phyloP scores from a whole-genome alignment of 768 basidiomycete species.

The Mycena galericulata region DNA sequence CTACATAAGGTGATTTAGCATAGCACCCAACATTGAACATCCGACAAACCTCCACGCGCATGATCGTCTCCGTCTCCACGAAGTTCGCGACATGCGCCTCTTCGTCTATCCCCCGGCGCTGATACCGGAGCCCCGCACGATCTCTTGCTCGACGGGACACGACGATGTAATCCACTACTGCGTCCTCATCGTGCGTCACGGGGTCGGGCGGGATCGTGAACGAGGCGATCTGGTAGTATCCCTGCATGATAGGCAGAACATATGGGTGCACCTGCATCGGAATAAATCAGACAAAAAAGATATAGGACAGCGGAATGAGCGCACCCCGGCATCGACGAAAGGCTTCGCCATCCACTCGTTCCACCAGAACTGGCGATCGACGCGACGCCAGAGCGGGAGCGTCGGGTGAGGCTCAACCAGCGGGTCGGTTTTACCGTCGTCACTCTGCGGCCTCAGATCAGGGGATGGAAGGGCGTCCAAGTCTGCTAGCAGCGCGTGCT shows the following conservation, averaged over 20 bases:
- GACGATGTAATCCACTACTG: conserved; percentile 79
- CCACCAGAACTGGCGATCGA: conserved; percentile 96
- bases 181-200: conserved; percentile 56
- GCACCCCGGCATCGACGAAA: conserved; percentile 88
- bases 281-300: background rate
- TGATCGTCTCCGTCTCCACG: conserved; percentile 93
- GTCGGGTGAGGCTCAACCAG: conserved; percentile 80
- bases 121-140: conserved; percentile 93
- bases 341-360: conserved; percentile 90
- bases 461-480: conserved; percentile 63
- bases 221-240: conserved; percentile 83
- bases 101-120: conserved; percentile 94
- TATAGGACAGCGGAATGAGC: conserved; percentile 35
- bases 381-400: conserved; percentile 91
- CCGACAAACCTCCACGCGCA: conserved; percentile 76
- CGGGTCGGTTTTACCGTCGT: conserved; percentile 57
- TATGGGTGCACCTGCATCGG: conserved; percentile 78
- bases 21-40: background rate
- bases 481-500: conserved; percentile 70
- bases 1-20: conserved; percentile 52
- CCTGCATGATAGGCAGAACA: conserved; percentile 93
- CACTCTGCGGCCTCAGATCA: conserved; percentile 38
- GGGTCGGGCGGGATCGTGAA: conserved; percentile 72
- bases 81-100: conserved; percentile 95
- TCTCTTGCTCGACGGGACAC: conserved; percentile 90